Evolutionary conservation across 2,329 filamentous ascomycete genomes (phyloP), one percentile per base, ranked within the genome.

Genomic region (Thelonectria rubi): DNA sequence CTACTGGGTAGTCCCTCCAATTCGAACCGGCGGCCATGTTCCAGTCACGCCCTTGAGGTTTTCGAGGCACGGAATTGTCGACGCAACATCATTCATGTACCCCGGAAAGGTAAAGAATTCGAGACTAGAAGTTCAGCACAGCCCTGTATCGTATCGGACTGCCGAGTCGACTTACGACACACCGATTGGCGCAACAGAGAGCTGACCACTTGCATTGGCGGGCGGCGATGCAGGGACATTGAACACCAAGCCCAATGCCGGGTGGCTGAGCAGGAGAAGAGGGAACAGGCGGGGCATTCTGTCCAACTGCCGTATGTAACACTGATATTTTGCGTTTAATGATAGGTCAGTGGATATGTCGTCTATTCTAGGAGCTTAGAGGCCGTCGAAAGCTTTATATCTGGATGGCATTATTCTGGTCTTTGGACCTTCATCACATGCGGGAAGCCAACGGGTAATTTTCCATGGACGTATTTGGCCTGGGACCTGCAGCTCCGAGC

Each of bases 1-100:
- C n/a, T 55, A 67, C 76, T 86, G 83, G 1, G 84, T 86, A 0
- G 84, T 87, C 2, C 84, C 84, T n/a, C 85, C 85, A 55, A 87
- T 85, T 52, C 84, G 77, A 47, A 86, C 78, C 0, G 83, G 84
- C 8, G 84, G 83, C 80, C 80, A 84, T 11, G 74, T 76, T 2
- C 84, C 84, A 0, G 79, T 82, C 49, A 86, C 60, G 12, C 79
- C 75, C 62, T 80, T 79, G 66, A 84, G 79, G 66, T 86, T 86
- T 21, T 79, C 70, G 6, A 87, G 74, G 62, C 85, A 87, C 65
- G 81, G 79, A 0, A 72, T 76, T 0, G 84, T 86, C 1, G 81
- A 76, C 0, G 77, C 78, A 14, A 86, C 81, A 63, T 84, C 81
- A 15, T 76, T 80, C 63, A 86, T 80, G 69, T 87, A 87, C 0